Base-by-base conservation (phyloP, 805 yeast species). In the Candida loeiensis region DNA sequence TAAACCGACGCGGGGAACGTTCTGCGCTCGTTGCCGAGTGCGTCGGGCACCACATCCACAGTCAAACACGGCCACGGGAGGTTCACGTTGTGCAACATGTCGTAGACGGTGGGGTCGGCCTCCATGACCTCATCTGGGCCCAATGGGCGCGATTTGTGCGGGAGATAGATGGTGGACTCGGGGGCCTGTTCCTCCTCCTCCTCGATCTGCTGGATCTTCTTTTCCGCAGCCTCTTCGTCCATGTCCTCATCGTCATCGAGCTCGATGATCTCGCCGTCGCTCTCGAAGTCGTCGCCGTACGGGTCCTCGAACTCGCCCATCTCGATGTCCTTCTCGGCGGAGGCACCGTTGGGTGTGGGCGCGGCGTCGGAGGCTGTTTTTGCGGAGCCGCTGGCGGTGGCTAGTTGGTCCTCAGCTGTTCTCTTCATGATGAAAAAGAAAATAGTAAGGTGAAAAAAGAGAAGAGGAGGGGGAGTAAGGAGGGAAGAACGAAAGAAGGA, bases 21-120 rank as follows among this genome's bases (percentile, higher is more conserved):
- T 65, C 95, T 78, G 69, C 99, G 82, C 62, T 89, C 97, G 37
- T 76, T 70, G 8, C 99, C 99, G 44, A 86, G 70, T 38, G 71
- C 69, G 59, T 93, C 99, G 4, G 96, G 95, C 39, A 93, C 66
- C 15, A 93, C 68, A 56, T 91, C 98, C 45, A 93, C 71, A 3
- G 97, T 88, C 58, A 93, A 67, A 66, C 97, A 89, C 9, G 99
- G 98, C 98, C 98, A 93, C 53, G 95, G 95, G 63, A 91, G 69
- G 61, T 86, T 86, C 44, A 91, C 87, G 53, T 85, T 86, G 63
- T 93, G 99, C 43, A 93, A 69, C 98, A 93, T 93, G 55, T 91
- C 95, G 60, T 93, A 93, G 2, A 91, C 96, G 6, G 89, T 71
- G 33, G 96, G 96, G 65, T 93, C 99, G 1, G 98, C 96, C 66